A percentile compares a stretch with the other conserved stretches of the same genome.
phyloP scores from a whole-genome alignment of 805 yeast genomes.

The Candida cerambycidarum region DNA sequence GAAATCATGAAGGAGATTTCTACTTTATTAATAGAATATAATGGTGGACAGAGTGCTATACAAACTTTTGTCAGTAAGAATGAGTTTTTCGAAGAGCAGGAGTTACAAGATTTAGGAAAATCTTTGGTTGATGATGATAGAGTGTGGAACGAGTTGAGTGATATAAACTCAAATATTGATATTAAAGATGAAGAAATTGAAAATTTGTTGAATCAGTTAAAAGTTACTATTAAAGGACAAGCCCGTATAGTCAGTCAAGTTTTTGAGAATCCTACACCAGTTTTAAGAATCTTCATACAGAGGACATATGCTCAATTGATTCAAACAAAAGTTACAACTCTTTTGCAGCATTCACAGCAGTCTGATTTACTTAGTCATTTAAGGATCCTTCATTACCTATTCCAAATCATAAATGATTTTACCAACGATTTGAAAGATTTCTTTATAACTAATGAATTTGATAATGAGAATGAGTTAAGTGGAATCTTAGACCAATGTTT shows the following conservation, averaged over 20 bases:
- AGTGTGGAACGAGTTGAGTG: constrained; percentile 59
- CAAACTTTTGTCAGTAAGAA: constrained; percentile 81
- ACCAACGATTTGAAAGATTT: constrained; percentile 66
- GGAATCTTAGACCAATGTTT: constrained; percentile 65
- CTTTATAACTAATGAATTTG: constrained; percentile 47
- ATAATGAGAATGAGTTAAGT: constrained; percentile 45
- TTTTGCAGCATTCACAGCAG: constrained; percentile 63
- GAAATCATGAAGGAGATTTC: constrained; percentile 76
- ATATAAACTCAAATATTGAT: constrained; percentile 53
- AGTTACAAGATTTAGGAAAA: constrained; percentile 25
- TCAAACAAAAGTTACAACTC: constrained; percentile 52
- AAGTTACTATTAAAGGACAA: constrained; percentile 64
- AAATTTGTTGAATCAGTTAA: constrained; percentile 50
- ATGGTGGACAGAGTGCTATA: constrained; percentile 81
- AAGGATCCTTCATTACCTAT: constrained; percentile 69
- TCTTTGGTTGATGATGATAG: constrained; percentile 34
- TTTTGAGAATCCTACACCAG: constrained; percentile 68
- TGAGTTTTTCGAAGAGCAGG: constrained; percentile 56
- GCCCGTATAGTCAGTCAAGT: constrained; percentile 71
- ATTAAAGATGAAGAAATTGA: constrained; percentile 54
- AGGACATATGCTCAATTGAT: constrained; percentile 75
- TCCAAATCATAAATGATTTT: constrained; percentile 55
- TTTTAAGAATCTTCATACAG: constrained; percentile 67
- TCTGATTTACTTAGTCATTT: constrained; percentile 70
- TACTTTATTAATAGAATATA: constrained; percentile 70